Evolutionary conservation across 371 early-diverging fungal genomes (phyloP).

Genomic region (Rhizomucor pusillus): DNA sequence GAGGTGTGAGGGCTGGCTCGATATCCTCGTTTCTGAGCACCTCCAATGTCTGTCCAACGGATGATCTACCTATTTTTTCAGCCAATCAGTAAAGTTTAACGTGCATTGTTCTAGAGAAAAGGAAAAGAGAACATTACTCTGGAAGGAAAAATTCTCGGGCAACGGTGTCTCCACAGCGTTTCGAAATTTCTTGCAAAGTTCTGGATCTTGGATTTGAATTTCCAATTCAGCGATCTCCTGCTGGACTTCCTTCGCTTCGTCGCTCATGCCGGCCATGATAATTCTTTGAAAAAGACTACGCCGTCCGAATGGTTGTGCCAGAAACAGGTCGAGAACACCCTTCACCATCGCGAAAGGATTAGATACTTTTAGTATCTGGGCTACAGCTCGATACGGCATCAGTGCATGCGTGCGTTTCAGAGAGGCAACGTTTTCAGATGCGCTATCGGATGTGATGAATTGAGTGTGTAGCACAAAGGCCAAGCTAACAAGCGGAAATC

Average conservation of each 20-base stretch:
- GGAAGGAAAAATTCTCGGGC: conserved; percentile 6
- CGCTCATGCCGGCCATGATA: conserved; percentile 45
- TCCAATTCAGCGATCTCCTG: conserved; percentile 47
- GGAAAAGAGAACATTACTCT: no score
- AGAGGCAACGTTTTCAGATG: conserved; percentile 47
- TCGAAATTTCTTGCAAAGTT: conserved; percentile 44
- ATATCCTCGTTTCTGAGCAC: conserved; percentile 40
- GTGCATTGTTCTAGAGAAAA: conserved; percentile 1
- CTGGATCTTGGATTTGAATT: conserved; percentile 32
- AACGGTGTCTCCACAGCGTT: conserved; percentile 47
- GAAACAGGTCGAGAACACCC: conserved; percentile 54
- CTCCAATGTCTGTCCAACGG: conserved; percentile 22
- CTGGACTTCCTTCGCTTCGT: conserved; percentile 44
- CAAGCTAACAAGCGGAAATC: conserved; percentile 34
- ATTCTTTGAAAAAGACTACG: conserved; percentile 58
- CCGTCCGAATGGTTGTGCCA: conserved; percentile 59
- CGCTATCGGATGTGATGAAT: conserved; percentile 53
- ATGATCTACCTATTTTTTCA: conserved; percentile 3
- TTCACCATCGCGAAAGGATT: conserved; percentile 61
- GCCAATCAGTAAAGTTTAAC: conserved; percentile 1
- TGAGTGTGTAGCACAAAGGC: conserved; percentile 57
- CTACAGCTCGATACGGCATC: conserved; percentile 57
- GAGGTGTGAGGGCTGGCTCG: conserved; percentile 32
- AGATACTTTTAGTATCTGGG: conserved; percentile 51
- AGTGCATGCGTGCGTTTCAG: conserved; percentile 54